Conservation (phyloP, 257 asterid species). For the Knoxia roxburghii region DNA sequence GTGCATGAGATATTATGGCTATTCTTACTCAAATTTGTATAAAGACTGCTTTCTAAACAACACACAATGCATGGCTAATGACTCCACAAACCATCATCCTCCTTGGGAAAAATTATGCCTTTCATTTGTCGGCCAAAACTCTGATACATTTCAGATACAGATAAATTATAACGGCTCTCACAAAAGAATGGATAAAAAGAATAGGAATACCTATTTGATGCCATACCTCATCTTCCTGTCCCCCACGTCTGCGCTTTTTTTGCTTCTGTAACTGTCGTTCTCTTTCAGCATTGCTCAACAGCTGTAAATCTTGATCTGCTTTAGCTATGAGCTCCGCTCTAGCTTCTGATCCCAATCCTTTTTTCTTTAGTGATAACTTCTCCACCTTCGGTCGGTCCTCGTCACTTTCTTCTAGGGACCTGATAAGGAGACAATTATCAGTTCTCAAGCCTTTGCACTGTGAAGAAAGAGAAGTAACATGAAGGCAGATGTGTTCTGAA, state of each 20-base stretch:
- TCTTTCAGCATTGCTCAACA: slow-evolving; percentile 78
- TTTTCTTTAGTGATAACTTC: slow-evolving; percentile 69
- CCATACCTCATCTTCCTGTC: slow-evolving; percentile 89
- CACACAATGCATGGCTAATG: background rate
- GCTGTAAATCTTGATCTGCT: slow-evolving; percentile 85
- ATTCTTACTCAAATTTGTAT: background rate
- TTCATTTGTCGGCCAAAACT: background rate
- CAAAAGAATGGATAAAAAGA: background rate
- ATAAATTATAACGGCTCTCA: background rate
- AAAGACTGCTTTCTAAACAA: background rate
- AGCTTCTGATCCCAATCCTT: slow-evolving; percentile 88
- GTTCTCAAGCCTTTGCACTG: background rate
- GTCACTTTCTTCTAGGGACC: slow-evolving; percentile 42
- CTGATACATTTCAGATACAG: background rate
- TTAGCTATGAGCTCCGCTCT: slow-evolving; percentile 78
- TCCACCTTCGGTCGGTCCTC: slow-evolving; percentile 66
- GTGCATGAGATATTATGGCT: background rate
- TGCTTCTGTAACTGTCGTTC: slow-evolving; percentile 75
- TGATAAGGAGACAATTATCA: slow-evolving; percentile 20
- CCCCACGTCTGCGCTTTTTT: slow-evolving; percentile 85
- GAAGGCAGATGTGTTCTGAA: background rate
- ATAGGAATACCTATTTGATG: background rate
- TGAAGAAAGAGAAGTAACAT: background rate
- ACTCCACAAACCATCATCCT: background rate
- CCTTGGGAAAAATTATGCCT: background rate